These are phyloP conservation scores for Penicillium capsulatum DNA, from an alignment of 2,329 filamentous ascomycete species.

Conservation along the genomic window DNA sequence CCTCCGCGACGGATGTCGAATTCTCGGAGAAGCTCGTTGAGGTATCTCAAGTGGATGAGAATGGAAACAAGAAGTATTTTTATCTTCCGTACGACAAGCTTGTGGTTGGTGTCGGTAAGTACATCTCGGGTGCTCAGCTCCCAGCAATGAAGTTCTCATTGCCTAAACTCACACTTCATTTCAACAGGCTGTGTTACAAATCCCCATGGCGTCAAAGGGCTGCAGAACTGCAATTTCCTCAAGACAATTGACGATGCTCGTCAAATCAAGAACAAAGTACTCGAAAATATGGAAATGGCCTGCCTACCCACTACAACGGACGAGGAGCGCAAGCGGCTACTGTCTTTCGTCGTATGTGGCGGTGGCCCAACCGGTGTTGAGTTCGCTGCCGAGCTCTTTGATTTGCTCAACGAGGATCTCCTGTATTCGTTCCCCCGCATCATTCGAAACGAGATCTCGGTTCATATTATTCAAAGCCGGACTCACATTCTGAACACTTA, in stretches of 20 bases:
- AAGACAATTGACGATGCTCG: conserved; percentile 94
- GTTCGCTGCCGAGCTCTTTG: conserved; percentile 93
- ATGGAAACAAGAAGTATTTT: conserved; percentile 73
- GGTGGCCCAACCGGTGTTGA: conserved; percentile 96
- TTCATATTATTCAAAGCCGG: conserved; percentile 92
- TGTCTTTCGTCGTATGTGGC: conserved; percentile 95
- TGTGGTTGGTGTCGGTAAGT: conserved; percentile 73
- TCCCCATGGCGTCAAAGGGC: conserved; percentile 88
- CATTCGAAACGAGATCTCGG: conserved; percentile 94
- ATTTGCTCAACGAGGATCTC: conserved; percentile 93
- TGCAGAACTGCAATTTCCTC: conserved; percentile 90
- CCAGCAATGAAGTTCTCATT: not conserved
- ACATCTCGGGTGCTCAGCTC: not conserved
- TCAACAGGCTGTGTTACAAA: conserved; percentile 73
- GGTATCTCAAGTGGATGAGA: conserved; percentile 65
- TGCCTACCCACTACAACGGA: conserved; percentile 90
- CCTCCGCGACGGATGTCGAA: conserved; percentile 80
- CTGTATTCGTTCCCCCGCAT: conserved; percentile 78
- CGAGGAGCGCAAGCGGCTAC: conserved; percentile 75
- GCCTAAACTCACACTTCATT: conserved; percentile 8
- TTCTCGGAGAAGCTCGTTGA: conserved; percentile 90
- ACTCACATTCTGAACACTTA: conserved; percentile 97
- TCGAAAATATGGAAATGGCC: conserved; percentile 83
- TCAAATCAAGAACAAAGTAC: conserved; percentile 78
- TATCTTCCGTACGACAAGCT: conserved; percentile 98